Conservation (phyloP, 805 yeast genomes). For the Helenozyma baotianmanensis region DNA sequence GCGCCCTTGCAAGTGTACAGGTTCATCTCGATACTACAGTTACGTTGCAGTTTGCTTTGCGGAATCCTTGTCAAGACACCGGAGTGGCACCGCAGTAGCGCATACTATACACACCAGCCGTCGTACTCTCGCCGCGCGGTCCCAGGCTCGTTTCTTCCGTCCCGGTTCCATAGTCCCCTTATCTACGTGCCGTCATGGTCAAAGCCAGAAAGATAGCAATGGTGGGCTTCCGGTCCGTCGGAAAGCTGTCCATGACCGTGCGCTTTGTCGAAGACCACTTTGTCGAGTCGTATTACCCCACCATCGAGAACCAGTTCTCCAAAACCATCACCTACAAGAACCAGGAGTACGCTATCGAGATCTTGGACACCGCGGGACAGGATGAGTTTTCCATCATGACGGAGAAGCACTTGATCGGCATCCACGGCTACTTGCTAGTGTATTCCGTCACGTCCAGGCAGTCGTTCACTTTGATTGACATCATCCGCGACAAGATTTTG, state of each 20-base stretch:
- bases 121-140: too few species aligned
- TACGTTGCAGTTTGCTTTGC: too few species aligned
- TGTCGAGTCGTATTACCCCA: constrained; percentile 85
- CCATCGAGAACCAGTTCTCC: constrained; percentile 80
- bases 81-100: too few species aligned
- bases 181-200: too few species aligned
- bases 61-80: too few species aligned
- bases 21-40: too few species aligned
- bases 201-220: constrained; percentile 76
- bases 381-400: constrained; percentile 81
- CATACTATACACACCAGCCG: too few species aligned
- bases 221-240: constrained; percentile 85
- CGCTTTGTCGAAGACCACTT: constrained; percentile 85
- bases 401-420: constrained; percentile 73
- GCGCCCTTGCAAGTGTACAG: too few species aligned
- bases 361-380: constrained; percentile 90
- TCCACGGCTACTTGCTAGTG: constrained; percentile 78
- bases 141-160: too few species aligned
- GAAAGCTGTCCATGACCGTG: constrained; percentile 80
- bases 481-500: constrained; percentile 78
- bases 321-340: constrained; percentile 65
- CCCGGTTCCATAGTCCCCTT: too few species aligned
- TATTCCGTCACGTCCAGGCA: constrained; percentile 76
- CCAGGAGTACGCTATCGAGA: constrained; percentile 75
- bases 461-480: constrained; percentile 70